Evolutionary conservation across 1,139 yeast species (phyloP).

Genomic region (Blastobotrys aristatus): DNA sequence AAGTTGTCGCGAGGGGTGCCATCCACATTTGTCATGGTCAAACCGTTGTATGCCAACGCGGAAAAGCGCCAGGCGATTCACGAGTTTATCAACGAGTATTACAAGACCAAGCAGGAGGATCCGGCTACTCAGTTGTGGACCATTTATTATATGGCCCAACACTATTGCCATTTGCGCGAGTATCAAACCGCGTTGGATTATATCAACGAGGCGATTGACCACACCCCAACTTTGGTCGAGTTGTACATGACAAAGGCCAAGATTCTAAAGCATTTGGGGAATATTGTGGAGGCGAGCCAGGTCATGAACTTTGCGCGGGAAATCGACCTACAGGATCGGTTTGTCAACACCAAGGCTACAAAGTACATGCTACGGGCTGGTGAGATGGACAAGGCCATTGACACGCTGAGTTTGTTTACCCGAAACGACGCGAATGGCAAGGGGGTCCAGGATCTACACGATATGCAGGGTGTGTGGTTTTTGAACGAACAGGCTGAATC

Average conservation of each 20-base stretch:
- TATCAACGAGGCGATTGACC: slow-evolving; percentile 61
- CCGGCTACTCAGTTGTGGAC: slow-evolving; percentile 72
- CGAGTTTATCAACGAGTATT: slow-evolving; percentile 49
- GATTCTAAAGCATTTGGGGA: slow-evolving; percentile 66
- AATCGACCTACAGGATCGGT: slow-evolving; percentile 84
- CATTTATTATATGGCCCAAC: slow-evolving; percentile 75
- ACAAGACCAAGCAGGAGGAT: slow-evolving; percentile 28
- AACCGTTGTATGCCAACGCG: slow-evolving; percentile 61
- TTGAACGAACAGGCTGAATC: slow-evolving; percentile 82
- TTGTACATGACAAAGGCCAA: slow-evolving; percentile 76
- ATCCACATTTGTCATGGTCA: slow-evolving; percentile 79
- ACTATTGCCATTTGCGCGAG: slow-evolving; percentile 53
- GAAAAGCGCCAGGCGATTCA: slow-evolving; percentile 49
- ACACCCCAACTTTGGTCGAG: slow-evolving; percentile 72
- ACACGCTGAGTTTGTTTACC: slow-evolving; percentile 72
- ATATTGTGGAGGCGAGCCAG: slow-evolving; percentile 55
- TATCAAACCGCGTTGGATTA: slow-evolving; percentile 48
- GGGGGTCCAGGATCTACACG: slow-evolving; percentile 82
- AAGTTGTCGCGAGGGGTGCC: slow-evolving; percentile 83
- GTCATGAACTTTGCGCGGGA: slow-evolving; percentile 66
- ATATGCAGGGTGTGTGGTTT: slow-evolving; percentile 92
- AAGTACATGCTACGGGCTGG: slow-evolving; percentile 83
- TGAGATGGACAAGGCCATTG: slow-evolving; percentile 68
- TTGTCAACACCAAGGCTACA: slow-evolving; percentile 81
- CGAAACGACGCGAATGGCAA: slow-evolving; percentile 70